Conservation (phyloP, 2,329 filamentous ascomycete genomes). For the Monosporascus sp. region DNA sequence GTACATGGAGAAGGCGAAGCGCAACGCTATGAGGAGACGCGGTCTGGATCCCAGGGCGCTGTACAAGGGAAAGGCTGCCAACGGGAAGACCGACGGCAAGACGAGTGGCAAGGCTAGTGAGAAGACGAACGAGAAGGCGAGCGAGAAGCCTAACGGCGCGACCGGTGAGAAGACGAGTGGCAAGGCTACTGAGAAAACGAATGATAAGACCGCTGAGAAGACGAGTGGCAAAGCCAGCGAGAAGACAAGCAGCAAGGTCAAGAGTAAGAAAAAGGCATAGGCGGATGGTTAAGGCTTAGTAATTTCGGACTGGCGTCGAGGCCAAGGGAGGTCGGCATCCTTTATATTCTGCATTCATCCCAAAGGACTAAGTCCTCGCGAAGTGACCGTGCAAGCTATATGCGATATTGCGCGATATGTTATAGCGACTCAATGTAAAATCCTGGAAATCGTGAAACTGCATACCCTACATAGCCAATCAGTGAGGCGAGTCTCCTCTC, state of each 20-base stretch:
- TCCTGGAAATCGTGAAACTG: too few species aligned
- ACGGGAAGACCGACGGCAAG: conserved; percentile 11
- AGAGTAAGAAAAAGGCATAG: not conserved
- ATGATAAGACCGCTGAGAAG: conserved; percentile 4
- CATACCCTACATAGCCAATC: too few species aligned
- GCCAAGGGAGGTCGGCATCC: too few species aligned
- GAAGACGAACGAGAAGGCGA: conserved; percentile 6
- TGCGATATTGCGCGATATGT: too few species aligned
- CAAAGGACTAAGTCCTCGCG: too few species aligned
- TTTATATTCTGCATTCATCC: too few species aligned
- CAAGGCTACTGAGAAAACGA: conserved; percentile 25
- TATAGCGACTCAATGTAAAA: too few species aligned
- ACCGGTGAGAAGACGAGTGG: conserved; percentile 32
- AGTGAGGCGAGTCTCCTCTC: too few species aligned
- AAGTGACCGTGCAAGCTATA: too few species aligned
- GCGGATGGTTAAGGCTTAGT: not conserved
- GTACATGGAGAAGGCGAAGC: conserved; percentile 69
- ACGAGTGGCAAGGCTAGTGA: conserved; percentile 21
- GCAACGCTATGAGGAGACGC: conserved; percentile 67
- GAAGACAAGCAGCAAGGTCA: not conserved
- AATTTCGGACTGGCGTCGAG: not conserved
- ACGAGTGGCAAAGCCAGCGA: not conserved
- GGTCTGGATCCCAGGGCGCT: conserved; percentile 67
- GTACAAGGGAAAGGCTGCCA: conserved; percentile 32
- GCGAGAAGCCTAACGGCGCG: conserved; percentile 6